Evolutionary conservation across 306 rosid genomes (phyloP).

Genomic region (Sesbania bispinosa): DNA sequence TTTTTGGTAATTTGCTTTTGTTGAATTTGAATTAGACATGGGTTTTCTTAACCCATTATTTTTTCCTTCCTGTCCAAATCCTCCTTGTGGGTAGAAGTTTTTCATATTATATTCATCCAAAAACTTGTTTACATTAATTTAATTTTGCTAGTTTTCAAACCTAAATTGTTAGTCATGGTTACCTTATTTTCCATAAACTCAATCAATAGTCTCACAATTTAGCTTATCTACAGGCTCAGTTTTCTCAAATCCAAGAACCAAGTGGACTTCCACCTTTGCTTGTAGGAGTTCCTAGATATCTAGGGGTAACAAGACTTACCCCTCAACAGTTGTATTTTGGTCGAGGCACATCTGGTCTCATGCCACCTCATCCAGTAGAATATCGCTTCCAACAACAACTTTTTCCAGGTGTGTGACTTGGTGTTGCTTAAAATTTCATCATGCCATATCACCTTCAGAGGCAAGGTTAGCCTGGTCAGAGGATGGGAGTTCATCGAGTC

Average conservation of each 20-base stretch:
- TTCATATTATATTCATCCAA: background rate
- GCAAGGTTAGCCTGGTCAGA: constrained; percentile 66
- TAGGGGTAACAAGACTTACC: constrained; percentile 56
- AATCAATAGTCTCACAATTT: background rate
- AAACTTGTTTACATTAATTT: background rate
- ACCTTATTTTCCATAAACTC: background rate
- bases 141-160: background rate
- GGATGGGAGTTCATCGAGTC: constrained; percentile 50
- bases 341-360: constrained; percentile 60
- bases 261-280: constrained; percentile 51
- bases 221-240: constrained; percentile 51
- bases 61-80: background rate
- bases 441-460: constrained; percentile 73
- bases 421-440: constrained; percentile 61
- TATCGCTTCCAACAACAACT: constrained; percentile 72
- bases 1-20: background rate
- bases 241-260: constrained; percentile 55
- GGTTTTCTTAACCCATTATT: background rate
- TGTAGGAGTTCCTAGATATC: constrained; percentile 58
- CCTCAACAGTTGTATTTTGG: constrained; percentile 70
- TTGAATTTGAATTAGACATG: background rate
- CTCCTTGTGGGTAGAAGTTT: background rate
- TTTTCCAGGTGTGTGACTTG: constrained; percentile 68
- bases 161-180: background rate
- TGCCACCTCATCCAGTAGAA: constrained; percentile 71